Conservation (phyloP, 352 stramenopile species). For the Phytopythium cucurbitacearum region DNA sequence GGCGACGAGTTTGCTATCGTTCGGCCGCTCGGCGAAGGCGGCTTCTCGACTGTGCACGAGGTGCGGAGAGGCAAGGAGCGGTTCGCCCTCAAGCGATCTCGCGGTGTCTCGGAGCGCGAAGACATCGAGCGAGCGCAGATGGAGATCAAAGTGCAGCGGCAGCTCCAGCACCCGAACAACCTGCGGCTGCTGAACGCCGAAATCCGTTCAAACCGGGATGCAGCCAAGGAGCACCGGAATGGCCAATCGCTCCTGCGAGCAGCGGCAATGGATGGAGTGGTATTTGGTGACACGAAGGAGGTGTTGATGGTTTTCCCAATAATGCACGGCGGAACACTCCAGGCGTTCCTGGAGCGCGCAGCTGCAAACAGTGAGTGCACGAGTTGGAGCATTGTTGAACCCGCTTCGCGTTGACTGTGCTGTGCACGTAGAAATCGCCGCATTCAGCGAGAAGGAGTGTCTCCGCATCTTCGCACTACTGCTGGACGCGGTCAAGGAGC, state of each 20-base stretch:
- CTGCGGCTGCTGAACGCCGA: conserved; percentile 53
- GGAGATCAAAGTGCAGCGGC: conserved; percentile 68
- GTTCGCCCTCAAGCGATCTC: conserved; percentile 67
- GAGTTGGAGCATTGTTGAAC: background rate
- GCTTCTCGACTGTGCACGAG: conserved; percentile 65
- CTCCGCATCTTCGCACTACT: conserved; percentile 52
- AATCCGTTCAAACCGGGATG: conserved; percentile 14
- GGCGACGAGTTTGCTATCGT: conserved; percentile 47
- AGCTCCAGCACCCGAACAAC: conserved; percentile 48
- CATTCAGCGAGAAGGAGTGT: conserved; percentile 44
- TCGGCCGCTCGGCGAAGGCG: conserved; percentile 53
- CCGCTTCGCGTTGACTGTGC: background rate
- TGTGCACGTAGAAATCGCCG: conserved; percentile 9
- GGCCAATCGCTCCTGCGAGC: background rate
- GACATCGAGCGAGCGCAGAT: conserved; percentile 53
- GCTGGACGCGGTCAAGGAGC: conserved; percentile 45
- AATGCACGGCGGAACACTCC: conserved; percentile 45
- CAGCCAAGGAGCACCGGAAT: no score
- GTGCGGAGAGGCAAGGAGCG: conserved; percentile 30
- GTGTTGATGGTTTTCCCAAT: conserved; percentile 64
- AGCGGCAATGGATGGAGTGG: background rate
- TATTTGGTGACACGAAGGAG: conserved; percentile 24
- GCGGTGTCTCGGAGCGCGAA: conserved; percentile 45
- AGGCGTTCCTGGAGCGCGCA: conserved; percentile 38
- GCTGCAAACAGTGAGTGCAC: conserved; percentile 1